Percentiles rank a stretch among this genome's conserved stretches.
phyloP scores from a whole-genome alignment of 176 grass and related monocot genomes.

The Avena sativa region DNA sequence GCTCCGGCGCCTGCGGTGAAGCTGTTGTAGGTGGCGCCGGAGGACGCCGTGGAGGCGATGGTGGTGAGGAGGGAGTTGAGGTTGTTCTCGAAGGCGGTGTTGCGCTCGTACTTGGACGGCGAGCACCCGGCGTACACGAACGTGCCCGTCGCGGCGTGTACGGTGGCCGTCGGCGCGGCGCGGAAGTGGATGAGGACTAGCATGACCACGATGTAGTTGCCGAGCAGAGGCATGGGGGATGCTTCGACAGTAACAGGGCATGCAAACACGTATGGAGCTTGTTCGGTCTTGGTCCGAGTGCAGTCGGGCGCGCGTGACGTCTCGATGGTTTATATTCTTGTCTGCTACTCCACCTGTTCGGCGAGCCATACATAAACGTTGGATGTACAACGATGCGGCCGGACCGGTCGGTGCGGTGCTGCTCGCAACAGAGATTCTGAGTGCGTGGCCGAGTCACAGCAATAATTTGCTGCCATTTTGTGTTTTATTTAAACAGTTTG shows the following conservation, averaged over 20 bases:
- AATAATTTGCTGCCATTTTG: too few species aligned
- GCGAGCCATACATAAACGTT: not conserved
- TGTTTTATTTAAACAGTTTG: too few species aligned
- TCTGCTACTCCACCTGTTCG: not conserved
- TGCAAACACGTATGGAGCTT: not conserved
- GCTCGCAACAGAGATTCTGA: slow-evolving; percentile 25
- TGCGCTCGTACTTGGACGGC: slow-evolving; percentile 65
- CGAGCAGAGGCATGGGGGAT: slow-evolving; percentile 29
- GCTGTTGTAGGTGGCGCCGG: slow-evolving; percentile 58
- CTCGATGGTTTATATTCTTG: not conserved
- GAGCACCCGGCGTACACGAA: slow-evolving; percentile 82
- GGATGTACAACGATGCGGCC: not conserved
- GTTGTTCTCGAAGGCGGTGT: slow-evolving; percentile 70
- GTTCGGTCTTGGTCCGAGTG: not conserved
- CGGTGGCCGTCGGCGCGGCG: not conserved
- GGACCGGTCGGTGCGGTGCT: not conserved
- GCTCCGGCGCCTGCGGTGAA: slow-evolving; percentile 45
- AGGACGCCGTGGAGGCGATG: slow-evolving; percentile 57
- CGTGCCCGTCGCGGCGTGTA: slow-evolving; percentile 37
- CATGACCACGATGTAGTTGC: slow-evolving; percentile 9
- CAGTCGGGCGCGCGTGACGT: not conserved
- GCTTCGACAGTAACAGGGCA: not conserved
- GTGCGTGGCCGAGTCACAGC: not conserved
- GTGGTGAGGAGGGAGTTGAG: slow-evolving; percentile 71
- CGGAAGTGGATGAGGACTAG: slow-evolving; percentile 43